Percentiles rank a stretch among this genome's conserved stretches.
phyloP scores from a whole-genome alignment of 495 filamentous ascomycete genomes.

The Aspergillus sparsus region DNA sequence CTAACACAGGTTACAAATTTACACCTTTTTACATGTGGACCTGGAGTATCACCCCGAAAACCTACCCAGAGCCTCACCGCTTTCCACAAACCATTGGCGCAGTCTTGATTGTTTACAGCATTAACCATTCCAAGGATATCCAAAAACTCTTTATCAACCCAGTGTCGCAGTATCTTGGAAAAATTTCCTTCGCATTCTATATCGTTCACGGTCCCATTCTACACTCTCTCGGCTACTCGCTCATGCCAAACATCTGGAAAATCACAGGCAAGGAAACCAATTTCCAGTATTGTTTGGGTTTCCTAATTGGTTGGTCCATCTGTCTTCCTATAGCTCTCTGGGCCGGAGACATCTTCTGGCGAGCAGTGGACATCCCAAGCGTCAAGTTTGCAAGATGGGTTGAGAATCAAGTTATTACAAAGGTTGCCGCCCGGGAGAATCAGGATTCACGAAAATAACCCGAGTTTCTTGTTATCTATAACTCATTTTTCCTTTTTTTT shows the following conservation, averaged over 20 bases:
- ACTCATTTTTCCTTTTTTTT: neutral
- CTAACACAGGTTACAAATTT: slow-evolving; percentile 46
- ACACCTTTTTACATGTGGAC: slow-evolving; percentile 50
- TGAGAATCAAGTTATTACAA: slow-evolving; percentile 42
- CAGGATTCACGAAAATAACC: neutral
- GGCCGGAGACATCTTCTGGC: slow-evolving; percentile 61
- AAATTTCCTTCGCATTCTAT: slow-evolving; percentile 64
- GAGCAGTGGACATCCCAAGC: slow-evolving; percentile 57
- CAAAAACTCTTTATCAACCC: slow-evolving; percentile 55
- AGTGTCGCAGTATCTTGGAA: slow-evolving; percentile 62
- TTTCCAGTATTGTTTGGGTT: slow-evolving; percentile 52
- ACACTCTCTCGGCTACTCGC: slow-evolving; percentile 46
- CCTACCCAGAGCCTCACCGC: slow-evolving; percentile 46
- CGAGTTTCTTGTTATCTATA: neutral
- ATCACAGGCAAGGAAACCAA: slow-evolving; percentile 55
- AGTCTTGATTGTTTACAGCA: slow-evolving; percentile 55
- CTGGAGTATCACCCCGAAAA: slow-evolving; percentile 40
- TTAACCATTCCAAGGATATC: slow-evolving; percentile 55
- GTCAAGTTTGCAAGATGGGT: slow-evolving; percentile 57
- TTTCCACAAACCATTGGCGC: slow-evolving; percentile 55
- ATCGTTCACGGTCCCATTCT: slow-evolving; percentile 64
- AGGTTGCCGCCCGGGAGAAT: slow-evolving; percentile 20
- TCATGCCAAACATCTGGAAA: slow-evolving; percentile 56
- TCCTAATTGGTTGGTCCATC: slow-evolving; percentile 51
- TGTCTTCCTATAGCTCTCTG: slow-evolving; percentile 56